phyloP scores from a whole-genome alignment of 1,284 basidiomycete species.

The Irpex sp. region DNA sequence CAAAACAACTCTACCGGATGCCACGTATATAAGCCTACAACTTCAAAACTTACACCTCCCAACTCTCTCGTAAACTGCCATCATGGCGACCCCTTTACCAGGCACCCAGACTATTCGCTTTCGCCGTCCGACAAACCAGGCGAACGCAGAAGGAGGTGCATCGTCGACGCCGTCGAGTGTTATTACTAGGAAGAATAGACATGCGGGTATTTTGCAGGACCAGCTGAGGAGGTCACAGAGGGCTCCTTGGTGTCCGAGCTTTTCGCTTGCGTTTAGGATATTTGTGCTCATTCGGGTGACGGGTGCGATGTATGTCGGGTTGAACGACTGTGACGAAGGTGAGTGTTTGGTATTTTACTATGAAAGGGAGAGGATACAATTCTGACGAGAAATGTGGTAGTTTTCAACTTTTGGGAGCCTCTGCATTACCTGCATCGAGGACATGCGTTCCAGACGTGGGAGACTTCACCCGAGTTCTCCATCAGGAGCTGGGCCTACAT shows the following conservation, averaged over 20 bases:
- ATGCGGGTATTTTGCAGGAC: constrained; percentile 72
- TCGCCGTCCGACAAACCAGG: constrained; percentile 39
- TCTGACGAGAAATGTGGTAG: constrained; percentile 36
- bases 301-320: constrained; percentile 95
- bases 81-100: constrained; percentile 18
- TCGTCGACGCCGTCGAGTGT: constrained; percentile 14
- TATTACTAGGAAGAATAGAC: constrained; percentile 32
- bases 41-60: not conserved
- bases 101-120: constrained; percentile 52
- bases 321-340: constrained; percentile 98
- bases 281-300: constrained; percentile 79
- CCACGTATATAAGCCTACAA: not conserved
- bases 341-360: constrained; percentile 13
- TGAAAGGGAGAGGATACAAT: not conserved
- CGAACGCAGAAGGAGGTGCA: constrained; percentile 16
- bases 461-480: constrained; percentile 86
- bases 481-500: constrained; percentile 96
- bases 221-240: constrained; percentile 68
- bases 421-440: constrained; percentile 86
- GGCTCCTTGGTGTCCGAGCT: constrained; percentile 80
- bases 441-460: constrained; percentile 97
- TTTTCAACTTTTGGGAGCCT: constrained; percentile 99
- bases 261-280: constrained; percentile 81
- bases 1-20: not conserved
- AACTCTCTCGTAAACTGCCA: not conserved